These are phyloP conservation scores for Excoecaria agallocha DNA, from an alignment of 345 rosid genomes.

Conservation along the genomic window DNA sequence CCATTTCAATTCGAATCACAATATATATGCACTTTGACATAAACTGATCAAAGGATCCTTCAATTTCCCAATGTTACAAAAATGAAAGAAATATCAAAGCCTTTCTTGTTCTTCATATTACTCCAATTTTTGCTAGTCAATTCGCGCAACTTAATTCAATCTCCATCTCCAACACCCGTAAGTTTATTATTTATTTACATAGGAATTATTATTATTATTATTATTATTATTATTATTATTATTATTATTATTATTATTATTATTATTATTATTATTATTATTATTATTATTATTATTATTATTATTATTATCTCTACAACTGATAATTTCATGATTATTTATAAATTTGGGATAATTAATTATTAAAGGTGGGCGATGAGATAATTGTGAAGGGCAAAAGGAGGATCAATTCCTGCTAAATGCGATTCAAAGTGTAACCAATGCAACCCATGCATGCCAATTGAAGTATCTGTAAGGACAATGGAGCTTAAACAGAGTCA, in stretches of 20 bases:
- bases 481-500: slow-evolving; percentile 15
- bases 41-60: not conserved
- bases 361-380: not conserved
- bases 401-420: slow-evolving; percentile 17
- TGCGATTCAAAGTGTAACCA: slow-evolving; percentile 18
- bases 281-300: too few species aligned
- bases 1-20: not conserved
- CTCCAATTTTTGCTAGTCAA: not conserved
- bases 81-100: not conserved
- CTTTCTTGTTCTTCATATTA: not conserved
- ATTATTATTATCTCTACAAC: too few species aligned
- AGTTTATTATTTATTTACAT: not conserved
- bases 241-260: too few species aligned
- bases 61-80: not conserved
- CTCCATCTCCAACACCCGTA: not conserved
- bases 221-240: too few species aligned
- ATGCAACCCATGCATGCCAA: slow-evolving; percentile 15
- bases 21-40: not conserved
- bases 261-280: too few species aligned
- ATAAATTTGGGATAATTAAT: not conserved
- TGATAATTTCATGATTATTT: too few species aligned
- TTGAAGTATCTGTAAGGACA: slow-evolving; percentile 16
- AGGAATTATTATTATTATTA: too few species aligned
- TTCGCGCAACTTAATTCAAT: not conserved
- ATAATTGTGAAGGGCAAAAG: not conserved